Percentiles rank a stretch among this genome's conserved stretches.
Evolutionary conservation across 1,139 yeast species (phyloP).

Genomic region (Yamadazyma conglobata): DNA sequence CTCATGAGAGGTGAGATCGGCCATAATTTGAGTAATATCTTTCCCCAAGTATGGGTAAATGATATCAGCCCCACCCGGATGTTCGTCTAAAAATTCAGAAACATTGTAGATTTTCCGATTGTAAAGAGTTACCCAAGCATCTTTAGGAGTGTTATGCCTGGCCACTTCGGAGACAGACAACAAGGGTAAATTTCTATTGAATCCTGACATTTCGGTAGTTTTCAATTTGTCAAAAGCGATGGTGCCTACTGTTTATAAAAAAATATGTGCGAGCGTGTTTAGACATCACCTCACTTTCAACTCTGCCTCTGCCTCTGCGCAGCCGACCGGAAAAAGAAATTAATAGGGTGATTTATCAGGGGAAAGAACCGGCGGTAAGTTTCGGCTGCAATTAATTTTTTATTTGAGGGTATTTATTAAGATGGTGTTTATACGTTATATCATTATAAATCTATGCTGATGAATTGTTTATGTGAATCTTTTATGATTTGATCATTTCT

Average conservation of each 20-base stretch:
- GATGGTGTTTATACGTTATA: no score
- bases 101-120: conserved; percentile 78
- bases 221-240: no score
- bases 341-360: no score
- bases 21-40: conserved; percentile 76
- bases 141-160: conserved; percentile 46
- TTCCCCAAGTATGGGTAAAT: conserved; percentile 76
- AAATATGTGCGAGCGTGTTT: background rate
- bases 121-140: conserved; percentile 78
- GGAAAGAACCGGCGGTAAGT: no score
- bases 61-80: conserved; percentile 83
- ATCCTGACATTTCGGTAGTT: conserved; percentile 9
- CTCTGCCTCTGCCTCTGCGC: conserved; percentile 1
- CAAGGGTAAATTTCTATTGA: conserved; percentile 30
- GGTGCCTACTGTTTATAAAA: background rate
- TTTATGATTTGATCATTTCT: no score
- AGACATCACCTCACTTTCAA: conserved; percentile 5
- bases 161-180: conserved; percentile 39
- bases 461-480: no score
- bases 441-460: no score
- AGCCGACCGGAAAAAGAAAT: conserved; percentile 1
- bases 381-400: no score
- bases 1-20: conserved; percentile 64
- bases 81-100: conserved; percentile 72
- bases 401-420: no score